These are phyloP conservation scores for Globisporangium viniferum DNA, from an alignment of 352 stramenopile species.

Conservation along the genomic window DNA sequence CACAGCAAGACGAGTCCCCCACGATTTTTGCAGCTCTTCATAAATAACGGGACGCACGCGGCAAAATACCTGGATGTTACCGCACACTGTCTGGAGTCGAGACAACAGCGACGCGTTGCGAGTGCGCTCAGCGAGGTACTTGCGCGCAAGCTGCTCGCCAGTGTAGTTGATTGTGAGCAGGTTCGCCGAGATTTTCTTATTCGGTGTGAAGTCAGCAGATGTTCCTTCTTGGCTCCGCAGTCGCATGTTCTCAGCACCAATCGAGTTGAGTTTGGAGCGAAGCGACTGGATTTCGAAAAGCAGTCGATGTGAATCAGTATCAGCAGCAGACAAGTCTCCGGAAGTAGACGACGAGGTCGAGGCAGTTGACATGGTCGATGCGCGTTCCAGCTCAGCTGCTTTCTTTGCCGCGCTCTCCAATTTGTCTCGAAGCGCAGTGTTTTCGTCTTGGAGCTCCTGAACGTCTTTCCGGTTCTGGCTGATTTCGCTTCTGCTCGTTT, in stretches of 20 bases:
- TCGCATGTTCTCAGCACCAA: conserved; percentile 56
- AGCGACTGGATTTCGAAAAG: conserved; percentile 59
- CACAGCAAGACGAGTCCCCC: conserved; percentile 55
- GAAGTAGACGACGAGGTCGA: conserved; percentile 26
- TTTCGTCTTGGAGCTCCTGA: conserved; percentile 46
- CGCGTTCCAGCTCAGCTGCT: conserved; percentile 40
- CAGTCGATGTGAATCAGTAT: conserved; percentile 22
- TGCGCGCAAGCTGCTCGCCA: conserved; percentile 71
- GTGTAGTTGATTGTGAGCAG: conserved; percentile 66
- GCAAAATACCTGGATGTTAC: conserved; percentile 94
- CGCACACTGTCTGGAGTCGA: conserved; percentile 83
- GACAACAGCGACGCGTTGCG: conserved; percentile 79
- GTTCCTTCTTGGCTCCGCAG: conserved; percentile 50
- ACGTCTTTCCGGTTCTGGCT: conserved; percentile 53
- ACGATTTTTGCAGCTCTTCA: conserved; percentile 61
- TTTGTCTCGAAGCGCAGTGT: conserved; percentile 46
- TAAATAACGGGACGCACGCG: conserved; percentile 85
- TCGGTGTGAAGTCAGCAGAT: conserved; percentile 22
- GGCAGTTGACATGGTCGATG: conserved; percentile 30
- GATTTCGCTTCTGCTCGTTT: conserved; percentile 48
- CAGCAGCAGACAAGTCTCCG: conserved; percentile 12
- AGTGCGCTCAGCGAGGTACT: conserved; percentile 84
- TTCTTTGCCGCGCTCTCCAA: conserved; percentile 49
- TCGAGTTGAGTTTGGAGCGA: conserved; percentile 40
- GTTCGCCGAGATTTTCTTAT: conserved; percentile 64